Conservation (phyloP, 257 asterid genomes). For the Schizonepeta tenuifolia region DNA sequence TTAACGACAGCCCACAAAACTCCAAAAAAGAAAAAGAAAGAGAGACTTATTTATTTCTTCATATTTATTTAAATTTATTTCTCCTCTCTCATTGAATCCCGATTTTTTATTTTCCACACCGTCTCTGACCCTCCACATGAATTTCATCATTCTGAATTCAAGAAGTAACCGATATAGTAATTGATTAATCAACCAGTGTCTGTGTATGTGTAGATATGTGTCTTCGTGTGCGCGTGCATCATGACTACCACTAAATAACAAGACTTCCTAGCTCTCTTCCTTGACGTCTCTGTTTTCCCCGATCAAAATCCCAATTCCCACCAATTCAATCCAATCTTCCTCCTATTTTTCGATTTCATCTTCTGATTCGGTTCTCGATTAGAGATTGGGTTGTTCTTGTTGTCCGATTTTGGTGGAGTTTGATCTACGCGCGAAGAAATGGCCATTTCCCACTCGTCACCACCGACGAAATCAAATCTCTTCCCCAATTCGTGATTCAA, state of each 20-base stretch:
- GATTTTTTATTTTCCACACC: conserved; percentile 1
- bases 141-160: conserved; percentile 31
- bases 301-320: conserved; percentile 29
- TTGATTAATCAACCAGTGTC: conserved; percentile 21
- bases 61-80: not conserved
- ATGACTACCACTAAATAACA: conserved; percentile 29
- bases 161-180: conserved; percentile 32
- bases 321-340: conserved; percentile 34
- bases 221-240: not conserved
- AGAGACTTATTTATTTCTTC: not conserved
- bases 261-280: conserved; percentile 38
- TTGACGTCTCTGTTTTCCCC: conserved; percentile 36
- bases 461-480: conserved; percentile 37
- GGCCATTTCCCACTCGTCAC: conserved; percentile 6
- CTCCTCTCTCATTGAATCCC: not conserved
- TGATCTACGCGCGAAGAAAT: conserved; percentile 21
- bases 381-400: not conserved
- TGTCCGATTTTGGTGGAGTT: too few relatives aligned
- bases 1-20: conserved; percentile 32
- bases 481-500: conserved; percentile 31
- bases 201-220: too few relatives aligned
- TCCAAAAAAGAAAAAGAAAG: conserved; percentile 15
- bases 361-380: conserved; percentile 29
- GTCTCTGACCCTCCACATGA: conserved; percentile 30
- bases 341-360: conserved; percentile 12